Conservation (phyloP, 1,284 basidiomycete genomes). For the Fomitopsis pinicola region DNA sequence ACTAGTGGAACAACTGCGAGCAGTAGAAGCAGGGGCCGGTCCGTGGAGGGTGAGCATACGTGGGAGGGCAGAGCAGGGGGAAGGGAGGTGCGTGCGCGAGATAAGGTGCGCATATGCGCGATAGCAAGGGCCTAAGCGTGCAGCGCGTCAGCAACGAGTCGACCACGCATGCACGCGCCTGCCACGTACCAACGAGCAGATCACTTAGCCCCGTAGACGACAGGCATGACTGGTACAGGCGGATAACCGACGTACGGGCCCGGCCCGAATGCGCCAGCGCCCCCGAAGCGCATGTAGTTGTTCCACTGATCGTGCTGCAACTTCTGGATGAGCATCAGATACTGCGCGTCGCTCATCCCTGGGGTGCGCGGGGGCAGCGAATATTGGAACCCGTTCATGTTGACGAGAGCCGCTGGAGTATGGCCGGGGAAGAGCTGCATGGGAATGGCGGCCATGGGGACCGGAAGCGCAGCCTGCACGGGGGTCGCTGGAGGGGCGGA, state of each 20-base stretch:
- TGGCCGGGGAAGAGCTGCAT: neutral
- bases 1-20: constrained; percentile 1
- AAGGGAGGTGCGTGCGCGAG: neutral
- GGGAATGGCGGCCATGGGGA: neutral
- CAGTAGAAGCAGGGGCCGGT: neutral
- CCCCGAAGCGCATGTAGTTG: neutral
- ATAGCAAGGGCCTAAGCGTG: neutral
- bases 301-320: constrained; percentile 1
- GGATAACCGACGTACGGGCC: neutral
- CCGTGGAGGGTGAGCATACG: neutral
- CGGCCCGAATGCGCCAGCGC: neutral
- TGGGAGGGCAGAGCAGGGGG: neutral
- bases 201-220: neutral
- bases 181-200: neutral
- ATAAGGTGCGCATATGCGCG: neutral
- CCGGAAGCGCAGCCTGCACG: neutral
- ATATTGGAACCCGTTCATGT: neutral
- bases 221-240: neutral
- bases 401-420: neutral
- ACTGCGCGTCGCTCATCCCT: neutral
- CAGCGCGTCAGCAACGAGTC: neutral
- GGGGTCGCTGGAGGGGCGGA: constrained; percentile 3
- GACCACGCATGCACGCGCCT: neutral
- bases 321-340: neutral
- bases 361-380: neutral